Evolutionary conservation across 176 grass and related monocot genomes (phyloP).

Genomic region (Triticum dicoccoides): DNA sequence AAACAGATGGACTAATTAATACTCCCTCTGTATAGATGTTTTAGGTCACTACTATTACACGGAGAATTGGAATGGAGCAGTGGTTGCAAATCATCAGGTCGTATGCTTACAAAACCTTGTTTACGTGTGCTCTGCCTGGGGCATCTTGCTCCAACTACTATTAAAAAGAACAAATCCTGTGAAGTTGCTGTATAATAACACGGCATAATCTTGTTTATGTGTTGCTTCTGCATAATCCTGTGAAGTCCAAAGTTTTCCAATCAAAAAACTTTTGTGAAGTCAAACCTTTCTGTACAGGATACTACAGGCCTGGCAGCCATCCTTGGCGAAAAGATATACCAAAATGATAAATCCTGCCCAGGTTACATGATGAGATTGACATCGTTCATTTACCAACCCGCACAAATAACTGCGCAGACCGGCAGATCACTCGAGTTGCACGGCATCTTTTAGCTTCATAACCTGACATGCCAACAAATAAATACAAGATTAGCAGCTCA

Average conservation of each 20-base stretch:
- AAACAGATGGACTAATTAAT: no score
- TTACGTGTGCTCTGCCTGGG: neutral
- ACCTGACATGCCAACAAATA: neutral
- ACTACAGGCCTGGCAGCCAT: neutral
- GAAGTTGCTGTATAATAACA: no score
- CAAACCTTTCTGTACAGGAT: neutral
- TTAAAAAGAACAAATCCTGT: no score
- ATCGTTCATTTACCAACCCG: neutral
- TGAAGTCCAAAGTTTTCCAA: neutral
- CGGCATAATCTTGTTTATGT: no score
- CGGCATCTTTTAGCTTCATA: neutral
- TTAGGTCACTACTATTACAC: neutral
- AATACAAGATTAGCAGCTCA: slow-evolving; percentile 14
- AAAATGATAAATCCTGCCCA: neutral
- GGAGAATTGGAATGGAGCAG: neutral
- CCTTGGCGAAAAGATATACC: neutral
- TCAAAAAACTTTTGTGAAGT: neutral
- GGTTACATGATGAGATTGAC: neutral
- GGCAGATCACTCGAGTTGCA: neutral
- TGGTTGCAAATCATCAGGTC: neutral
- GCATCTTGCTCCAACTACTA: neutral
- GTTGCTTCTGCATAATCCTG: no score
- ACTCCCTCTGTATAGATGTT: no score
- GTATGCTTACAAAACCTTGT: neutral
- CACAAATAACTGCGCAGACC: neutral